A percentile compares a stretch with the other conserved stretches of the same genome.
Evolutionary conservation across 805 yeast genomes (phyloP).

Genomic region (Kazachstania kunashirensis): DNA sequence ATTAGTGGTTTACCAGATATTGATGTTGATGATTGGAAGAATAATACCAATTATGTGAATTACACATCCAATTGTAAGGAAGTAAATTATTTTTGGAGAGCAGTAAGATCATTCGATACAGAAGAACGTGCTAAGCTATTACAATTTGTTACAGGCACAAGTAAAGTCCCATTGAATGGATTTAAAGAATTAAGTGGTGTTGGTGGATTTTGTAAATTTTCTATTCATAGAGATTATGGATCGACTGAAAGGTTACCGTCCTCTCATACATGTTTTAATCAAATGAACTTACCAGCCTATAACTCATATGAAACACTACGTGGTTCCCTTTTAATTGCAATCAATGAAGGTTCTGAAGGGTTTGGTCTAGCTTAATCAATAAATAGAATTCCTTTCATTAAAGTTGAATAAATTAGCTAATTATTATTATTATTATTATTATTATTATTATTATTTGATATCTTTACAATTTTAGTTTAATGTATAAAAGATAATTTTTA

Average conservation of each 20-base stretch:
- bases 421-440: neutral
- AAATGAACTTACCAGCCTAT: slow-evolving; percentile 86
- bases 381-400: neutral
- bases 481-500: too few species aligned
- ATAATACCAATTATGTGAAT: slow-evolving; percentile 70
- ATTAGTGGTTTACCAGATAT: slow-evolving; percentile 94
- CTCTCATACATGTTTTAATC: slow-evolving; percentile 95
- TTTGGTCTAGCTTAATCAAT: slow-evolving; percentile 48
- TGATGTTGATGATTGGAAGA: slow-evolving; percentile 93
- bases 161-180: slow-evolving; percentile 91
- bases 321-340: slow-evolving; percentile 69
- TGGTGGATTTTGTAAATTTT: slow-evolving; percentile 74
- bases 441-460: too few species aligned
- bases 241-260: slow-evolving; percentile 80
- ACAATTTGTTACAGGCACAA: slow-evolving; percentile 95
- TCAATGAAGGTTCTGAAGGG: slow-evolving; percentile 93
- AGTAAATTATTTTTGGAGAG: slow-evolving; percentile 96
- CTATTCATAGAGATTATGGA: slow-evolving; percentile 84
- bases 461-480: neutral
- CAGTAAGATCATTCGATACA: slow-evolving; percentile 83
- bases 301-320: slow-evolving; percentile 80
- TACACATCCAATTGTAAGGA: slow-evolving; percentile 78
- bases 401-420: neutral
- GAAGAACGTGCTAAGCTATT: slow-evolving; percentile 90
- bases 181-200: slow-evolving; percentile 85